Evolutionary conservation across 2,329 filamentous ascomycete genomes (phyloP), one percentile per base, ranked within the genome.

Genomic region (Fusarium caatingaense): DNA sequence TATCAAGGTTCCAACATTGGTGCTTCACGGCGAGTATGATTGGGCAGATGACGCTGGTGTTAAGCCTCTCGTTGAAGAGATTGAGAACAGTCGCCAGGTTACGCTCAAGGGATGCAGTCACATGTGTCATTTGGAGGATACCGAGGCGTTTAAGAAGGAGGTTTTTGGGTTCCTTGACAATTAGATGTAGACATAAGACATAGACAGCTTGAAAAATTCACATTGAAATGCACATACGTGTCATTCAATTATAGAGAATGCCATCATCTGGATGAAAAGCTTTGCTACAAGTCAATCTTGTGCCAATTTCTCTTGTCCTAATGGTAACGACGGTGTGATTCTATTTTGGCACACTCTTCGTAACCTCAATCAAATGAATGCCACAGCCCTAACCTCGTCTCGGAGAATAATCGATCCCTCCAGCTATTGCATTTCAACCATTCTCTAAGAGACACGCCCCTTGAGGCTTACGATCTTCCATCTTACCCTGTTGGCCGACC

Each of bases 111-210:
- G 53, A 48, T 56, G 53, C 23, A 56, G 53, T n/a, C 53, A 56
- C 30, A 56, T 56, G 53, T 40, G 30, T 21, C 53, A 56, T 40
- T 8, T 56, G 42, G 53, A 56, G 30, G 53, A 56, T 28, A 40
- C 53, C 2, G 53, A 56, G n/a, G 53, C 53, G 42, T 56, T 56
- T 11, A 56, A 56, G 53, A 56, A 56, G 53, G 53, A 56, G 53
- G 53, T 48, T 40, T 48, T 47, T 11, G 42, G 42, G 8, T 56
- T 56, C 8, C 53, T 56, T 30, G 8, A 48, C 42, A 48, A 40
- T 48, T 56, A 56, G 42, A 40, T 30, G 30, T 30, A 47, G 23
- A 40, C 16, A 55, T 50, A 37, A 27, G 30, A 37, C 8, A 44
- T 20, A 54, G 25, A 32, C n/a, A 23, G 21, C 13, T 32, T 46